These are phyloP conservation scores for Elongisporangium prolatum DNA, from an alignment of 352 stramenopile species.

Conservation along the genomic window DNA sequence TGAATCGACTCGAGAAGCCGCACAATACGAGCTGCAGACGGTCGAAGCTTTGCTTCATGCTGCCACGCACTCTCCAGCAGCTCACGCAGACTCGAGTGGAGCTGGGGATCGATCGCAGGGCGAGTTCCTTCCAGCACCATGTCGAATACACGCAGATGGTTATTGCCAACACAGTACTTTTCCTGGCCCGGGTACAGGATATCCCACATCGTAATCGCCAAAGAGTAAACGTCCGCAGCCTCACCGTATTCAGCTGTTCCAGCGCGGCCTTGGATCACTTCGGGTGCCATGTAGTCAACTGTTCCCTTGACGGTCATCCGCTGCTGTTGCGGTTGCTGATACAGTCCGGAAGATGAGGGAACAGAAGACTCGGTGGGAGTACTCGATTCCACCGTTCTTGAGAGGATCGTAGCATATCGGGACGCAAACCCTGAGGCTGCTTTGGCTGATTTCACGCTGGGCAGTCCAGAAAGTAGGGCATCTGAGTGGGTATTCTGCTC, in stretches of 20 bases:
- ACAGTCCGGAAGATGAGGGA: background rate
- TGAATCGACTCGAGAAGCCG: constrained; percentile 45
- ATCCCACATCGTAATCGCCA: constrained; percentile 78
- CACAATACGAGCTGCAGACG: constrained; percentile 44
- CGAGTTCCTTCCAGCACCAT: constrained; percentile 37
- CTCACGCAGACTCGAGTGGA: constrained; percentile 45
- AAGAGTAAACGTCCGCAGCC: constrained; percentile 65
- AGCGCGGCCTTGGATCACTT: constrained; percentile 68
- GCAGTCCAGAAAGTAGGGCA: background rate
- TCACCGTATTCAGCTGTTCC: constrained; percentile 51
- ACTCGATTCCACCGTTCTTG: background rate
- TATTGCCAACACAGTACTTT: constrained; percentile 36
- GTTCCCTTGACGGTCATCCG: constrained; percentile 67
- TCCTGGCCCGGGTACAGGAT: constrained; percentile 46
- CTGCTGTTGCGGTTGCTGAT: background rate
- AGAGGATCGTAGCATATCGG: background rate
- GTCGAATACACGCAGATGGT: constrained; percentile 53
- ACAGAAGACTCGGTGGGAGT: background rate
- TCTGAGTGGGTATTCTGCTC: background rate
- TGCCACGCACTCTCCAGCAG: constrained; percentile 60
- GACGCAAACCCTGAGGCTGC: background rate
- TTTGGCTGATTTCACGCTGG: background rate
- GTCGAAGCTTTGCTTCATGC: constrained; percentile 35
- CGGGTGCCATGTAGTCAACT: constrained; percentile 76
- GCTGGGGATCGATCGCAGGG: constrained; percentile 27